Evolutionary conservation across 2,329 filamentous ascomycete species (phyloP).

Genomic region (Ciborinia camelliae): DNA sequence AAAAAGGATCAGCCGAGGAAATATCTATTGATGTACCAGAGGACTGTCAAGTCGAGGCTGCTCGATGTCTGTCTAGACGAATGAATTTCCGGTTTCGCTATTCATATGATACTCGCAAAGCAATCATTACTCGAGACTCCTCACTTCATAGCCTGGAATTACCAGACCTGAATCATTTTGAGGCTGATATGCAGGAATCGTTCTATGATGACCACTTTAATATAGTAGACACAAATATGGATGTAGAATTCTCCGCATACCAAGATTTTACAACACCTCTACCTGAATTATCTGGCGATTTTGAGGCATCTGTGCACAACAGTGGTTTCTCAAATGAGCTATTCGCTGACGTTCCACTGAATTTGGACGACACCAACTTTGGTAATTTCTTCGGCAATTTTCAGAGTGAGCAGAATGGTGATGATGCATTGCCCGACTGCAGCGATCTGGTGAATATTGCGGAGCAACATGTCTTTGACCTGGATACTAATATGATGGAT

Average conservation of each 20-base stretch:
- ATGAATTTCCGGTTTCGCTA: not conserved
- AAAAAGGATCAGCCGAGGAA: constrained; percentile 9
- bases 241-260: not conserved
- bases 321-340: not conserved
- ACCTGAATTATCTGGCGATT: not conserved
- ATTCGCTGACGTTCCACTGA: not conserved
- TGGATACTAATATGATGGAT: constrained; percentile 9
- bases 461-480: not conserved
- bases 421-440: not conserved
- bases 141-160: not conserved
- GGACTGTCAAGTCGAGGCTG: constrained; percentile 6
- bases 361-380: not conserved
- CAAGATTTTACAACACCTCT: not conserved
- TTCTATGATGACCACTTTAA: not conserved
- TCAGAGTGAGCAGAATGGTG: not conserved
- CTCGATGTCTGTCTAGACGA: not conserved
- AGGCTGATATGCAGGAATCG: not conserved
- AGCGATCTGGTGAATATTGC: not conserved
- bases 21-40: constrained; percentile 12
- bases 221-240: not conserved
- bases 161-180: not conserved
- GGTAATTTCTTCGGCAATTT: not conserved
- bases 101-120: constrained; percentile 7
- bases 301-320: not conserved
- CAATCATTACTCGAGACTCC: not conserved